phyloP scores from a whole-genome alignment of 345 rosid genomes.

The Hibiscus mutabilis region DNA sequence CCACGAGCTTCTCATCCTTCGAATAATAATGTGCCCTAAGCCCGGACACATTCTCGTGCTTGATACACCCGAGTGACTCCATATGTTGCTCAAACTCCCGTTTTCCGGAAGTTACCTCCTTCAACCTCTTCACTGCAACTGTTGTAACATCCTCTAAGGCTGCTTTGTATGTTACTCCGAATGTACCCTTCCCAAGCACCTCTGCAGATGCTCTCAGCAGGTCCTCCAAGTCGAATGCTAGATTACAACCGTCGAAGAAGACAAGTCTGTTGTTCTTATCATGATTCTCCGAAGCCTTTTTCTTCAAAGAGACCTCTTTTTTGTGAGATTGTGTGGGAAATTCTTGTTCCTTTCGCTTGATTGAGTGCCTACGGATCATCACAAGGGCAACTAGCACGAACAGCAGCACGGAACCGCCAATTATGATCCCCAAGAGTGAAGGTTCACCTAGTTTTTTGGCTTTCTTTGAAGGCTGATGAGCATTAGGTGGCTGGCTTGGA shows the following conservation, averaged over 20 bases:
- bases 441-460: slow-evolving; percentile 34
- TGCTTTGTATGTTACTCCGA: slow-evolving; percentile 82
- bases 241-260: slow-evolving; percentile 80
- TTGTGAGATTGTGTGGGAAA: slow-evolving; percentile 31
- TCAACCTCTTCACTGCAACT: slow-evolving; percentile 88
- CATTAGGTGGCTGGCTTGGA: slow-evolving; percentile 29
- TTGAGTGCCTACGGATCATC: slow-evolving; percentile 37
- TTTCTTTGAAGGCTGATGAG: slow-evolving; percentile 28
- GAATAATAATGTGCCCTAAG: slow-evolving; percentile 78
- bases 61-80: slow-evolving; percentile 58
- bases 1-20: slow-evolving; percentile 93
- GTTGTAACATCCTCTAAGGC: slow-evolving; percentile 75
- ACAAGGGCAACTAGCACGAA: slow-evolving; percentile 34
- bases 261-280: slow-evolving; percentile 59
- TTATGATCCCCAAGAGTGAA: slow-evolving; percentile 40
- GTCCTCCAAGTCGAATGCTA: slow-evolving; percentile 80
- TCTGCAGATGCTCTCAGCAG: slow-evolving; percentile 91
- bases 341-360: slow-evolving; percentile 24
- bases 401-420: slow-evolving; percentile 46
- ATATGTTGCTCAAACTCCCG: slow-evolving; percentile 89
- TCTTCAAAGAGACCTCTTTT: slow-evolving; percentile 39
- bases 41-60: slow-evolving; percentile 71
- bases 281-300: slow-evolving; percentile 44
- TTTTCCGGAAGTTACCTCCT: slow-evolving; percentile 63
- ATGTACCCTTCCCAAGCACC: slow-evolving; percentile 83